These are phyloP conservation scores for Yamadazyma takamatsuzukensis DNA, from an alignment of 805 yeast species.

Conservation along the genomic window DNA sequence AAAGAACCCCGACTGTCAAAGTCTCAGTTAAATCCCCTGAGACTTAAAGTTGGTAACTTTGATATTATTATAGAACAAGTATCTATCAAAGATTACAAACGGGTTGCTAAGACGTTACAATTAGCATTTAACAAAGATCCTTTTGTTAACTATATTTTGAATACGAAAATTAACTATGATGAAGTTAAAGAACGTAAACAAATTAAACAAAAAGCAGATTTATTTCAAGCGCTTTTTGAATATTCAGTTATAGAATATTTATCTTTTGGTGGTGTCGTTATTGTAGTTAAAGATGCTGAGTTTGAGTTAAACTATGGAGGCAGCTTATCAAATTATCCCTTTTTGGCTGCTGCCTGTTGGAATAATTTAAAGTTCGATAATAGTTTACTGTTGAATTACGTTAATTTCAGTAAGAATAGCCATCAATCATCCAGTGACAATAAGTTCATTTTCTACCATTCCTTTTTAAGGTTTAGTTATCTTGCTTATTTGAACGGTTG, in stretches of 20 bases:
- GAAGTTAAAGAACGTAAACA: conserved; percentile 29
- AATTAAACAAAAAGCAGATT: conserved; percentile 21
- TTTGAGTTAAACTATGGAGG: conserved; percentile 25
- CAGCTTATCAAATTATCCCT: conserved; percentile 34
- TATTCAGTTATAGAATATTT: conserved; percentile 50
- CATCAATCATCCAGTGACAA: conserved; percentile 4
- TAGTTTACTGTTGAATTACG: conserved; percentile 11
- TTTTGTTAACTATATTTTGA: conserved; percentile 47
- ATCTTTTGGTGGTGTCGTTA: conserved; percentile 47
- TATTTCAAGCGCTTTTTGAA: conserved; percentile 50
- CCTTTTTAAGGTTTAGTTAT: conserved; percentile 33
- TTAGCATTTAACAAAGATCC: conserved; percentile 54
- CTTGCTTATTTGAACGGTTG: conserved; percentile 36
- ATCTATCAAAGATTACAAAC: conserved; percentile 44
- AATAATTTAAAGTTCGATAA: conserved; percentile 18
- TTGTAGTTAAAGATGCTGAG: conserved; percentile 46
- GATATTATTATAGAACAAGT: conserved; percentile 18
- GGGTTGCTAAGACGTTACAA: conserved; percentile 52
- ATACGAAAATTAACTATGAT: conserved; percentile 32
- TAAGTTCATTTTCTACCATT: conserved; percentile 5
- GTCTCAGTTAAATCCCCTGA: conserved; percentile 27
- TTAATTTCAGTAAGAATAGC: conserved; percentile 5
- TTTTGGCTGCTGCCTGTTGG: conserved; percentile 53
- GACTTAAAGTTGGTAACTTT: conserved; percentile 12
- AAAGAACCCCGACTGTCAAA: conserved; percentile 37